A percentile compares a stretch with the other conserved stretches of the same genome.
Conservation (phyloP, 129 eudicot genomes). For the Centella asiatica region DNA sequence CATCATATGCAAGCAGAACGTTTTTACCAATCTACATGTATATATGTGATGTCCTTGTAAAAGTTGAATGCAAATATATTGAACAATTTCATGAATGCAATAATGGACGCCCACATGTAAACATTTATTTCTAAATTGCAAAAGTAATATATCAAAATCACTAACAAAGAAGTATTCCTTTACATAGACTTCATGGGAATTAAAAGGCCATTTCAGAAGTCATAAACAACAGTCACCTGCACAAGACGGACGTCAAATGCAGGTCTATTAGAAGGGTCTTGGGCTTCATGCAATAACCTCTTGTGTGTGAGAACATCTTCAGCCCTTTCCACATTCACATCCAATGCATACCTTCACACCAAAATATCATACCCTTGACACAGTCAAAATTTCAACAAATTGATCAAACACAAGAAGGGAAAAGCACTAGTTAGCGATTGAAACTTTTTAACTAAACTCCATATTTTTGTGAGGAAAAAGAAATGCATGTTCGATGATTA, state of each 20-base stretch:
- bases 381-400: neutral
- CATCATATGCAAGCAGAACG: no score
- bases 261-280: slow-evolving; percentile 78
- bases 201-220: neutral
- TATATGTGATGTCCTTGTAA: neutral
- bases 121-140: neutral
- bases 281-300: slow-evolving; percentile 63
- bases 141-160: neutral
- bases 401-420: neutral
- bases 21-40: no score
- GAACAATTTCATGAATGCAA: neutral
- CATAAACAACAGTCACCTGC: slow-evolving; percentile 47
- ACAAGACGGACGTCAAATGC: slow-evolving; percentile 83
- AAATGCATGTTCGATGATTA: neutral
- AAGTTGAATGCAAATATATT: neutral
- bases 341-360: slow-evolving; percentile 84
- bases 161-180: no score
- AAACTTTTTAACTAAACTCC: neutral
- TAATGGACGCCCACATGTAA: no score
- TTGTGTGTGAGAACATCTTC: slow-evolving; percentile 95
- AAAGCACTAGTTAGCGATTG: neutral
- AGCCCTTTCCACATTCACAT: slow-evolving; percentile 93
- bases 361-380: slow-evolving; percentile 17
- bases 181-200: neutral
- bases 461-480: neutral